phyloP scores from a whole-genome alignment of 2,329 filamentous ascomycete species.

The Exophiala oligosperma region DNA sequence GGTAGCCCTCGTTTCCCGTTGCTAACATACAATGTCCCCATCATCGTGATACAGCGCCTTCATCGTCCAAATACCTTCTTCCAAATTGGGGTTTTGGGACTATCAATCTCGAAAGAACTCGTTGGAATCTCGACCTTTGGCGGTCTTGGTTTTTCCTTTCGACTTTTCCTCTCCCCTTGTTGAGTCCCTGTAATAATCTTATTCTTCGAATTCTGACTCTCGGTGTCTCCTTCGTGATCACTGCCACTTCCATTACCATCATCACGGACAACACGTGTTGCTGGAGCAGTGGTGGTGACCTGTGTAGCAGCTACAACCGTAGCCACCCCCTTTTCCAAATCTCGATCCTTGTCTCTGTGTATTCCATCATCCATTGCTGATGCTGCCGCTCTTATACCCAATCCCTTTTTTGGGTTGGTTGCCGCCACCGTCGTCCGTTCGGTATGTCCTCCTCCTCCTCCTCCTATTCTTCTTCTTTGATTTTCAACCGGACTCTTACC shows the following conservation, averaged over 20 bases:
- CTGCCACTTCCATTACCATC: neutral
- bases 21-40: too few relatives aligned
- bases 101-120: conserved; percentile 20
- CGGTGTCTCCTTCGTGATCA: neutral
- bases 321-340: conserved; percentile 18
- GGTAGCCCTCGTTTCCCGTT: too few relatives aligned
- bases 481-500: conserved; percentile 10
- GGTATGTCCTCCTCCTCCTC: neutral
- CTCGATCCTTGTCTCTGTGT: neutral
- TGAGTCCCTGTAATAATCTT: neutral
- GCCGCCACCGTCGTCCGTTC: conserved; percentile 5
- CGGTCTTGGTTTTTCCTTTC: conserved; percentile 11
- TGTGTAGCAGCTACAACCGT: conserved; percentile 3
- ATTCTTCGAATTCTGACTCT: neutral
- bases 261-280: neutral
- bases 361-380: too few relatives aligned
- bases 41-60: neutral
- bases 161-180: conserved; percentile 3
- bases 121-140: conserved; percentile 16
- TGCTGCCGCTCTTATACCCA: neutral
- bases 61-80: conserved; percentile 27
- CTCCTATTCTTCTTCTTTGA: too few relatives aligned
- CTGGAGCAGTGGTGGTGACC: neutral
- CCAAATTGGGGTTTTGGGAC: conserved; percentile 26
- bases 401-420: neutral